These are phyloP conservation scores for Zygotorulaspora chibaensis DNA, from an alignment of 805 yeast genomes.

Conservation along the genomic window DNA sequence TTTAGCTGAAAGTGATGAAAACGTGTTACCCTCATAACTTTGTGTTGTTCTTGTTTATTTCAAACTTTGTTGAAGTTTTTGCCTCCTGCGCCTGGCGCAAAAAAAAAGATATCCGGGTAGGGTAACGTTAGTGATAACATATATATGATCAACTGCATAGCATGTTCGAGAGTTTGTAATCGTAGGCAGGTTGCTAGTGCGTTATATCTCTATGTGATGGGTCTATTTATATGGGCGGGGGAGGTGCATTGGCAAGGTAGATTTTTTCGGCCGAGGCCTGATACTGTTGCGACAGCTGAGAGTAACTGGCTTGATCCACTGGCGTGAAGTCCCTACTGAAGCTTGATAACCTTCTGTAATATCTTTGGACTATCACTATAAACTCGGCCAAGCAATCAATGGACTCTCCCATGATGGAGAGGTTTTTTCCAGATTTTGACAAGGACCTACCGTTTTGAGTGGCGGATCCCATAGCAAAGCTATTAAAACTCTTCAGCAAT, in stretches of 20 bases:
- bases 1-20: neutral
- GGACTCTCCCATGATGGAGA: conserved; percentile 42
- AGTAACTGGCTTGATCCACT: conserved; percentile 22
- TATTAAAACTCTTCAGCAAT: conserved; percentile 48
- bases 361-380: conserved; percentile 28
- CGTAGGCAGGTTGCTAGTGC: too few relatives aligned
- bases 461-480: conserved; percentile 26
- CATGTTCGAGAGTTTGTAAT: too few relatives aligned
- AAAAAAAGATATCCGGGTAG: neutral
- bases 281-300: conserved; percentile 23
- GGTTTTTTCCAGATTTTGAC: conserved; percentile 32
- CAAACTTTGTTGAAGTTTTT: conserved; percentile 2
- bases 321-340: conserved; percentile 25
- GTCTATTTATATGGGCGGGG: conserved; percentile 25
- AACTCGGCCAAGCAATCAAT: conserved; percentile 40
- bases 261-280: conserved; percentile 29
- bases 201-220: neutral
- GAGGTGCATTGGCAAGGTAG: conserved; percentile 34
- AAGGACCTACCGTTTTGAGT: conserved; percentile 20
- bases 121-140: neutral
- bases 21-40: conserved; percentile 12
- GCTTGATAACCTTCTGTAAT: conserved; percentile 26
- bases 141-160: neutral
- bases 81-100: neutral
- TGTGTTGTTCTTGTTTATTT: conserved; percentile 1